Evolutionary conservation across 805 yeast species (phyloP), one percentile per base, ranked within the genome.

Genomic region (Metschnikowia amazonensis): DNA sequence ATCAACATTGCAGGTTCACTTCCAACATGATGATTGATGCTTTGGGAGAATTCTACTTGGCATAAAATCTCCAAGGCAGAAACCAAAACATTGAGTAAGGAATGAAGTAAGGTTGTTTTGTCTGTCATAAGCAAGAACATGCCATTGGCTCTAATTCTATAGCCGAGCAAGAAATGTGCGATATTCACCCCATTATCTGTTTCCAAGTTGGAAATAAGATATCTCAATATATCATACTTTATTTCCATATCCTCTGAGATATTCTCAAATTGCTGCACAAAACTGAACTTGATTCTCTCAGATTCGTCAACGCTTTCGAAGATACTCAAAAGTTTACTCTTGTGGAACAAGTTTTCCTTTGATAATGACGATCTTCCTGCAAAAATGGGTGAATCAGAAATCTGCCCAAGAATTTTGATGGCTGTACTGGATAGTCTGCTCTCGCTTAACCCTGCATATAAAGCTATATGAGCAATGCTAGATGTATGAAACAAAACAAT

Each of bases 261-360:
- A 1, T 65, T 63, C 32, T 75, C 69, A 35, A 72, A 59, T 57
- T 88, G 95, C 33, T 80, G 77, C 34, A 87, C 80, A 48, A 89
- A 81, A 0, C 89, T 80, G 53, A 77, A 79, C 48, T 85, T 79
- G 31, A 92, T 85, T 52, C 90, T 75, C 1, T 76, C 68, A 0
- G 95, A 80, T 53, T 90, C 97, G 53, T 87, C 87, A 27, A 86
- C 79, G 13, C 89, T 83, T 55, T 83, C 85, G 43, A 86, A 74
- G 31, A 86, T 74, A 0, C 88, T 81, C 38, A 90, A 63, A 11
- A 92, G 65, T 52, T 89, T 79, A 50, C 82, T 82, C 43, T 73
- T 78, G 8, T 74, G 65, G 29, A 78, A 60, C 9, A 72, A 58
- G 7, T 56, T 49, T 29, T 62, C 65, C 34, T 39, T 46, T 9